phyloP scores from a whole-genome alignment of 306 rosid species.

The Dalbergia oliveri region DNA sequence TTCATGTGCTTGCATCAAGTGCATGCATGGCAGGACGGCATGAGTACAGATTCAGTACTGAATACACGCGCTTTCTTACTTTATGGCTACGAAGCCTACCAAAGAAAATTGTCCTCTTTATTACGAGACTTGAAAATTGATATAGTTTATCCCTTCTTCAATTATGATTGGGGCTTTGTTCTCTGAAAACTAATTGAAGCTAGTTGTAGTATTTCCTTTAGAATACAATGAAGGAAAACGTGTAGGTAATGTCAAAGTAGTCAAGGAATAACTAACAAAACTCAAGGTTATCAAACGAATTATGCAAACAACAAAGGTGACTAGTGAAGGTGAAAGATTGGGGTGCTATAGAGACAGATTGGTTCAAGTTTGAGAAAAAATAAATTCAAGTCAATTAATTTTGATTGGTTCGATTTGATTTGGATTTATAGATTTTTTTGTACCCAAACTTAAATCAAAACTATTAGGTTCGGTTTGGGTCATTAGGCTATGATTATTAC shows the following conservation, averaged over 20 bases:
- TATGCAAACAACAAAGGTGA: too few relatives aligned
- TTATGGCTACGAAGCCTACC: background rate
- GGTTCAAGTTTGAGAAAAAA: too few relatives aligned
- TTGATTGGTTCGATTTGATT: too few relatives aligned
- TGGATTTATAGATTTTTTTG: too few relatives aligned
- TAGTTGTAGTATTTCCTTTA: background rate
- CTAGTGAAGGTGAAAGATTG: too few relatives aligned
- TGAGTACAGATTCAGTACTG: background rate
- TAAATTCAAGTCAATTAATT: too few relatives aligned
- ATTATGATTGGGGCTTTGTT: background rate
- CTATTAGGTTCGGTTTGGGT: too few relatives aligned
- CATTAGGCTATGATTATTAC: too few relatives aligned
- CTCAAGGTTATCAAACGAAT: background rate
- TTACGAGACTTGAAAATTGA: background rate
- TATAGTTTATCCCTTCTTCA: background rate
- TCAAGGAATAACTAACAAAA: background rate
- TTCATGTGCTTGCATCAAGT: background rate
- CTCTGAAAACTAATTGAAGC: too few relatives aligned
- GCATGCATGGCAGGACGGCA: background rate
- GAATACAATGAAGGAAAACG: background rate
- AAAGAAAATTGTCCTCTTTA: background rate
- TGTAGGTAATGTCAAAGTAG: conserved; percentile 1
- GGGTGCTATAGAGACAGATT: too few relatives aligned
- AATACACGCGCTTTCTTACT: background rate
- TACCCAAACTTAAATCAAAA: too few relatives aligned